Percentiles rank a stretch among this genome's conserved stretches.
These are phyloP conservation scores for Sclerotinia nivalis DNA, from an alignment of 2,329 filamentous ascomycete genomes.

Conservation along the genomic window DNA sequence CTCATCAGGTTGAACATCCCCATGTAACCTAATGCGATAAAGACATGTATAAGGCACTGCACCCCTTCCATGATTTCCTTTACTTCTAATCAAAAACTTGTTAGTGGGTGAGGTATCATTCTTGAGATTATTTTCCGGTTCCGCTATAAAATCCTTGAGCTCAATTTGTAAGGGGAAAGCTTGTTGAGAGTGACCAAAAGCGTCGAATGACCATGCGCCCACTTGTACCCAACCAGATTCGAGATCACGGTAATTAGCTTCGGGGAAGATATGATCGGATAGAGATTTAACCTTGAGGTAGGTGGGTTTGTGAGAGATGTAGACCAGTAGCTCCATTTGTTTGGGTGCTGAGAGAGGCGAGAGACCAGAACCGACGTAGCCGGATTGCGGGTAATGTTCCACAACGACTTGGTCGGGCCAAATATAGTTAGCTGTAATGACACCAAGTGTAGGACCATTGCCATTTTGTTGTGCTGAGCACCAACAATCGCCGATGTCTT, in stretches of 20 bases:
- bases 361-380: slow-evolving; percentile 49
- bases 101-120: slow-evolving; percentile 47
- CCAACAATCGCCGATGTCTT: slow-evolving; percentile 84
- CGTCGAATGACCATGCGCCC: slow-evolving; percentile 54
- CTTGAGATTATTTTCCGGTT: background rate
- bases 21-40: slow-evolving; percentile 63
- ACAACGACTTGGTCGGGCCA: slow-evolving; percentile 69
- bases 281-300: slow-evolving; percentile 43
- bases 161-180: slow-evolving; percentile 55
- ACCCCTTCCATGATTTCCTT: slow-evolving; percentile 58
- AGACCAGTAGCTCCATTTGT: slow-evolving; percentile 69
- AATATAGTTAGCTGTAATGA: slow-evolving; percentile 59
- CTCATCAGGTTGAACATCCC: slow-evolving; percentile 31
- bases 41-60: slow-evolving; percentile 60
- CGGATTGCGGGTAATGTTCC: slow-evolving; percentile 66
- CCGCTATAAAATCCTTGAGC: slow-evolving; percentile 46
- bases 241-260: slow-evolving; percentile 33
- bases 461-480: slow-evolving; percentile 58
- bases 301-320: slow-evolving; percentile 49
- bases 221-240: slow-evolving; percentile 56
- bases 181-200: slow-evolving; percentile 48
- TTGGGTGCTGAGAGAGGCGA: slow-evolving; percentile 63
- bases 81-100: slow-evolving; percentile 55
- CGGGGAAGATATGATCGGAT: slow-evolving; percentile 44
- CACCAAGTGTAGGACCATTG: slow-evolving; percentile 63